Base-by-base conservation (phyloP, 768 basidiomycete genomes). In the Strobilomyces dryophilus region DNA sequence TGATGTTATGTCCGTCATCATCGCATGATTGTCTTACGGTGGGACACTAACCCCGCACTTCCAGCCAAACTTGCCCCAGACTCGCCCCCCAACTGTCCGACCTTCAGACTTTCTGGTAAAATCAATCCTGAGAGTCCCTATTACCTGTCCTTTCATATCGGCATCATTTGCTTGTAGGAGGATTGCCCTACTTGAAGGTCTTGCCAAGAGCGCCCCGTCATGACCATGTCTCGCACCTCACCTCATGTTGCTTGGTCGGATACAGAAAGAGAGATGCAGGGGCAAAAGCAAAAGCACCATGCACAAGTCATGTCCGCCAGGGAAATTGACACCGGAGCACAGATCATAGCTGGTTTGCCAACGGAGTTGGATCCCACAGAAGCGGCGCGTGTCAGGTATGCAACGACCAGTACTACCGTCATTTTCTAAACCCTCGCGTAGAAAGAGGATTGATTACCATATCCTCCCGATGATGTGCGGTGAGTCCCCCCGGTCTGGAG, bases 381-480 rank as follows among this genome's bases (percentile, higher is more conserved):
- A 63, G 76, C 77, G 0, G 43, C 65, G 29, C 73, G 80, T 41
- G 69, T 87, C 47, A 72, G 83, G 82, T 80, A 71, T 61, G 40
- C 21, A 27, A 21, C 5, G 2, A 2, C 40, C 8, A 0, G 0
- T 3, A 36, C 15, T 14, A 12, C 11, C 14, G 21, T 20, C 32
- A 24, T 36, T 26, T 50, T 20, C 50, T 59, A 1, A 59, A 44
- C 26, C 18, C 9, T 21, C 31, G 39, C 37, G 9, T 39, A 76
- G 79, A 55, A 74, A 67, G 61, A 87, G 88, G 66, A 86, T 88
- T 39, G 86, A 88, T 67, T 66, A 68, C 54, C 80, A 85, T 64
- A 80, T 88, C 26, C 65, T 88, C 34, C 85, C 85, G 21, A 67
- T 88, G 61, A 88, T 87, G 85, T 85, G 82, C 57, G 74, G 85